Percentiles rank a stretch among this genome's conserved stretches.
These are phyloP conservation scores for Penicillium occitanis DNA, from an alignment of 2,329 filamentous ascomycete species.

Conservation along the genomic window DNA sequence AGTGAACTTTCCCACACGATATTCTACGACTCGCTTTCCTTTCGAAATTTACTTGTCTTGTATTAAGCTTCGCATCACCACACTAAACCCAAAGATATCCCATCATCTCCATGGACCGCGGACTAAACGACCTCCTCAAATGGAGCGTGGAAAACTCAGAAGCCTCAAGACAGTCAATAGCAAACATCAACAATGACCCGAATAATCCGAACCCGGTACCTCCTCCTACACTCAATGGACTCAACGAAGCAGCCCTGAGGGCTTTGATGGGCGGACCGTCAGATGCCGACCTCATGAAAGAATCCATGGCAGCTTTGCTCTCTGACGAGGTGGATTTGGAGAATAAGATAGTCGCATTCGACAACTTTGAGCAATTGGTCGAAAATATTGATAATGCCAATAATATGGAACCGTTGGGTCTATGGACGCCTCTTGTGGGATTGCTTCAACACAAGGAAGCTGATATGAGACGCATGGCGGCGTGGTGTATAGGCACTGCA, in stretches of 20 bases:
- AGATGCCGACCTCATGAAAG: slow-evolving; percentile 89
- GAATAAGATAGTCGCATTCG: slow-evolving; percentile 79
- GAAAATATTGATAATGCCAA: slow-evolving; percentile 96
- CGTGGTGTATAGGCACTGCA: slow-evolving; percentile 92
- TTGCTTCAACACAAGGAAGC: slow-evolving; percentile 68
- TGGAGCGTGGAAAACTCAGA: slow-evolving; percentile 70
- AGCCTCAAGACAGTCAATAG: slow-evolving; percentile 36
- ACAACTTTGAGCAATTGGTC: slow-evolving; percentile 92
- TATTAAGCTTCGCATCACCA: neutral
- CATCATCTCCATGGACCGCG: slow-evolving; percentile 55
- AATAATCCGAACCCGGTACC: slow-evolving; percentile 37
- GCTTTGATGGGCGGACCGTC: slow-evolving; percentile 79
- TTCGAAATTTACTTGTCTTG: too few relatives aligned
- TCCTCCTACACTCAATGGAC: slow-evolving; percentile 36
- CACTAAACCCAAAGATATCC: neutral
- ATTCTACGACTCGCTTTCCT: too few relatives aligned
- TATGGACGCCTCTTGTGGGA: slow-evolving; percentile 79
- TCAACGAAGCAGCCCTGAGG: slow-evolving; percentile 70
- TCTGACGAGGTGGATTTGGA: slow-evolving; percentile 67
- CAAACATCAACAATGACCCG: slow-evolving; percentile 28
- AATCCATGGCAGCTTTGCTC: slow-evolving; percentile 74
- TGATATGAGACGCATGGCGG: slow-evolving; percentile 78
- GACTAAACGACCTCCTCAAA: slow-evolving; percentile 74
- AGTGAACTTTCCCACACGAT: neutral
- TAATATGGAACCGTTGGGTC: slow-evolving; percentile 73